Conservation (phyloP, 2,329 filamentous ascomycete genomes). For the Neonectria faginata region DNA sequence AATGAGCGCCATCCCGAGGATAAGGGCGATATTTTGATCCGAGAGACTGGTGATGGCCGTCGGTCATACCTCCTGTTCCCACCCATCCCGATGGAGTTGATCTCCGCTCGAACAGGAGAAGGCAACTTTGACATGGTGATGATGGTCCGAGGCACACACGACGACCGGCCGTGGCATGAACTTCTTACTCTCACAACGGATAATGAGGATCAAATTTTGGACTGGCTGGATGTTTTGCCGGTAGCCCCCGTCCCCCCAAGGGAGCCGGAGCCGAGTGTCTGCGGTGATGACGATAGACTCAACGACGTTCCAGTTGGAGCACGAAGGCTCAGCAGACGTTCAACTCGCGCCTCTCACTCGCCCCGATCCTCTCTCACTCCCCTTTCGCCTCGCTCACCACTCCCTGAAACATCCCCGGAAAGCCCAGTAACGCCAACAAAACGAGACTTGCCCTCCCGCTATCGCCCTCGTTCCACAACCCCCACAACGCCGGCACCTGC, state of each 20-base stretch:
- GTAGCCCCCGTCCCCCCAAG: slow-evolving; percentile 61
- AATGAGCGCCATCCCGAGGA: slow-evolving; percentile 75
- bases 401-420: slow-evolving; percentile 39
- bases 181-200: slow-evolving; percentile 81
- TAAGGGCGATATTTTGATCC: slow-evolving; percentile 88
- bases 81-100: slow-evolving; percentile 77
- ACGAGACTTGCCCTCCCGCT: slow-evolving; percentile 40
- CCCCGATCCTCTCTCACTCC: slow-evolving; percentile 30
- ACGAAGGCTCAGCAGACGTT: slow-evolving; percentile 42
- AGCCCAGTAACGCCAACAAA: slow-evolving; percentile 51
- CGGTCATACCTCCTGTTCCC: slow-evolving; percentile 88
- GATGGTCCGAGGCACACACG: slow-evolving; percentile 82
- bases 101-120: slow-evolving; percentile 85
- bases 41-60: slow-evolving; percentile 82
- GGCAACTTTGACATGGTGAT: slow-evolving; percentile 78
- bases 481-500: slow-evolving; percentile 43
- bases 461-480: slow-evolving; percentile 41
- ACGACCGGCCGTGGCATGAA: slow-evolving; percentile 82
- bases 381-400: slow-evolving; percentile 34
- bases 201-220: slow-evolving; percentile 79
- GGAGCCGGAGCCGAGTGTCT: slow-evolving; percentile 51
- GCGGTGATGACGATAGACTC: slow-evolving; percentile 45
- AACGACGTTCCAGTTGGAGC: slow-evolving; percentile 50
- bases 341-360: slow-evolving; percentile 35
- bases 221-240: slow-evolving; percentile 88